Percentiles rank a stretch among this genome's conserved stretches.
Evolutionary conservation across 768 basidiomycete species (phyloP).

Genomic region (Dacryopinax spathularia): DNA sequence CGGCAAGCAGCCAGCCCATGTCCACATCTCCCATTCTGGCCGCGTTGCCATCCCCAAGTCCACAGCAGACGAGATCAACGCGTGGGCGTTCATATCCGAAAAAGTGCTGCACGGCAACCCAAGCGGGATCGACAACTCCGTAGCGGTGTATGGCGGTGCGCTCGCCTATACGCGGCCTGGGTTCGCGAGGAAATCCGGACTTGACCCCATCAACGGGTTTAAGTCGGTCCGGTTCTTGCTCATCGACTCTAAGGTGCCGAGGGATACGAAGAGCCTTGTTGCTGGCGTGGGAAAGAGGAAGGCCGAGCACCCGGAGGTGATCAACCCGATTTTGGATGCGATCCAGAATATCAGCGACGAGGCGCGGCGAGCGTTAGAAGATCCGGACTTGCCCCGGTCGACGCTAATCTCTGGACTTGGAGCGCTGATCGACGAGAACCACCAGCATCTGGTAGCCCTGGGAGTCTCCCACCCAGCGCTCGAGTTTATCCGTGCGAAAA

Average conservation of each 20-base stretch:
- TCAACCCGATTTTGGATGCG: conserved; percentile 57
- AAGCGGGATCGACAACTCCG: conserved; percentile 93
- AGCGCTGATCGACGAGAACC: conserved; percentile 83
- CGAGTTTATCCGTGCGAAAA: conserved; percentile 65
- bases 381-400: conserved; percentile 52
- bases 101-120: conserved; percentile 96
- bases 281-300: conserved; percentile 49
- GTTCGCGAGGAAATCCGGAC: conserved; percentile 61
- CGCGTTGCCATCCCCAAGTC: conserved; percentile 47
- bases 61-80: conserved; percentile 69
- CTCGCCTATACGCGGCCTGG: conserved; percentile 75
- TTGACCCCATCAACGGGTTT: conserved; percentile 66
- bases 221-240: conserved; percentile 79
- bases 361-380: conserved; percentile 59
- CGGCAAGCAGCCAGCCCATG: conserved; percentile 34
- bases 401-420: conserved; percentile 52
- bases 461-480: conserved; percentile 84
- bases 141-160: conserved; percentile 84
- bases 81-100: conserved; percentile 88
- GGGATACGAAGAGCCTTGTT: conserved; percentile 89
- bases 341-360: conserved; percentile 80
- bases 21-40: conserved; percentile 51
- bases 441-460: conserved; percentile 63
- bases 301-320: conserved; percentile 67
- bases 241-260: conserved; percentile 82